Base-by-base conservation (phyloP, 2,329 filamentous ascomycete genomes). In the Blastomyces parvus region DNA sequence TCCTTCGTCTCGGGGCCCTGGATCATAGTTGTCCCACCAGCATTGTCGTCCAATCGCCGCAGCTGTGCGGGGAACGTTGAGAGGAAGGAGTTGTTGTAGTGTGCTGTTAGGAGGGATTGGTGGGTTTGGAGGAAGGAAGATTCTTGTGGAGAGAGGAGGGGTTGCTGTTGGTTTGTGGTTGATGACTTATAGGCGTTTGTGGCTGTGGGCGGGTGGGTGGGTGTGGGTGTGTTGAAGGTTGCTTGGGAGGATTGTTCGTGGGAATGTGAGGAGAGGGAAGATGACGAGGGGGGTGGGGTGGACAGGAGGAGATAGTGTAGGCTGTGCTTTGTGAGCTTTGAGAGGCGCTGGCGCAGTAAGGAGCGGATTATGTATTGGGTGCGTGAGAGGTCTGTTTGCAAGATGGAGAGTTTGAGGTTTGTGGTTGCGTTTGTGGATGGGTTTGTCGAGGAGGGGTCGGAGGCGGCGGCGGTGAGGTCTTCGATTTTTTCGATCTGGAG, bases 321-420 rank as follows among this genome's bases (percentile, higher is more conserved):
- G 63, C 74, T 75, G 69, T 76, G 71, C 64, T 74, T 75, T 38
- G 77, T 76, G 63, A 80, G 71, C 83, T 99, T 97, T 62, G 89
- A 86, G 63, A 97, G 86, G n/a, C 94, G 83, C 11, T 89, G 87
- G 61, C 95, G 84, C 63, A 99, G 77, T 67, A 93, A 88, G 67
- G 89, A 88, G 65, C 94, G 84, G 22, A 97, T 84, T 27, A 99
- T 82, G 72, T 91, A 99, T 78, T 96, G 96, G 77, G 90, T 95
- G 56, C 94, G 83, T 74, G 97, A 92, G 62, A 99, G 84, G 78
- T 99, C 94, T 7, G 95, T 97, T 80, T 99, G 94, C 62, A 97
- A 87, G 66, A 99, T 88, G 59, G 97, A 96, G 71, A 97, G 86
- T 65, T 86, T 86, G 74, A 99, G 96, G 74, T 96, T 97, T 67